A percentile compares a stretch with the other conserved stretches of the same genome.
Conservation (phyloP, 768 basidiomycete species). For the Lentinula detonsa region DNA sequence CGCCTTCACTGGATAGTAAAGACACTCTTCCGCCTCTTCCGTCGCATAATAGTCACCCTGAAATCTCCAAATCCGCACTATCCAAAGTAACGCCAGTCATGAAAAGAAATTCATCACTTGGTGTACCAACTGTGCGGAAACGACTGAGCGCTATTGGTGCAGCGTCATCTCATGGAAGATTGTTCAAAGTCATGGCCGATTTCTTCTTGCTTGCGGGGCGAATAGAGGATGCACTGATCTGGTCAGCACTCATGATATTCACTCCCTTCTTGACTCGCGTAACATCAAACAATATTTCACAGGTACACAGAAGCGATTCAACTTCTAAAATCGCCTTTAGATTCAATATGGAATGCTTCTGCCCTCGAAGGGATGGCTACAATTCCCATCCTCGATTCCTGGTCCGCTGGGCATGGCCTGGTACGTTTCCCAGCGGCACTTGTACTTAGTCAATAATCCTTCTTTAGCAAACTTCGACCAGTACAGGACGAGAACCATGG, state of each 20-base stretch:
- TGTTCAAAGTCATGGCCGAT: slow-evolving; percentile 86
- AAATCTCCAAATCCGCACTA: slow-evolving; percentile 35
- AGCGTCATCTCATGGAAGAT: slow-evolving; percentile 75
- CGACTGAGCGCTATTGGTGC: slow-evolving; percentile 58
- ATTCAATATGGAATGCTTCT: slow-evolving; percentile 86
- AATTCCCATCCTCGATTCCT: slow-evolving; percentile 74
- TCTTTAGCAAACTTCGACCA: slow-evolving; percentile 48
- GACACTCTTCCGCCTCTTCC: slow-evolving; percentile 41
- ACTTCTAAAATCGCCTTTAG: slow-evolving; percentile 68
- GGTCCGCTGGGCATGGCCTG: slow-evolving; percentile 68
- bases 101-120: slow-evolving; percentile 52
- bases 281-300: slow-evolving; percentile 7
- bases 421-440: slow-evolving; percentile 36
- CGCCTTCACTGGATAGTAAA: slow-evolving; percentile 46
- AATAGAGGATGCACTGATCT: slow-evolving; percentile 71
- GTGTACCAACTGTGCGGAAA: slow-evolving; percentile 38
- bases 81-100: slow-evolving; percentile 32
- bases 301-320: slow-evolving; percentile 86
- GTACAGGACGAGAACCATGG: slow-evolving; percentile 65
- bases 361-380: slow-evolving; percentile 84
- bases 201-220: slow-evolving; percentile 86
- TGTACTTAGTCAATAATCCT: slow-evolving; percentile 7
- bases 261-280: neutral
- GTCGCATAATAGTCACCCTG: slow-evolving; percentile 51
- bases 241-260: slow-evolving; percentile 39